Conservation (phyloP, 2,329 filamentous ascomycete species). For the Lachnellula occidentalis region DNA sequence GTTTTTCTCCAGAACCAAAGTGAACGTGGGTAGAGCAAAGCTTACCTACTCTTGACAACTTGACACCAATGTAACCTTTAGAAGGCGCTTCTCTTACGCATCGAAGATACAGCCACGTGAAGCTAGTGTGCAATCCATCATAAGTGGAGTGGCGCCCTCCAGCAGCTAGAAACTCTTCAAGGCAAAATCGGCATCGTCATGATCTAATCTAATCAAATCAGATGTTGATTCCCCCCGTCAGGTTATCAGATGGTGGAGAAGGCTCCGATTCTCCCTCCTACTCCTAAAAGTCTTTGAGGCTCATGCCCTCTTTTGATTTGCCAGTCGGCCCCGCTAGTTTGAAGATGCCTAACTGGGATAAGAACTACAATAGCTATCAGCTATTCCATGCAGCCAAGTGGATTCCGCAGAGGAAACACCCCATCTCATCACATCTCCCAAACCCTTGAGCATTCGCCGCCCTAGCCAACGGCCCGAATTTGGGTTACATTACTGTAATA, state of each 20-base stretch:
- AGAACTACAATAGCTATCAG: not conserved
- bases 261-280: not conserved
- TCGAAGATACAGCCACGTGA: no score
- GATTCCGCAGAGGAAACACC: not conserved
- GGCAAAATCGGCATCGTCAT: no score
- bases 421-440: not conserved
- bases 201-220: slow-evolving; percentile 4
- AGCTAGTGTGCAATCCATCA: not conserved
- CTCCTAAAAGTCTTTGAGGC: no score
- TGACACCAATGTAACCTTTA: no score
- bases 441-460: not conserved
- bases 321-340: not conserved
- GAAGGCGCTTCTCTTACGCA: not conserved
- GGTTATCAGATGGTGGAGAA: not conserved
- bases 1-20: not conserved
- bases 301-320: no score
- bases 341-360: not conserved
- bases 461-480: not conserved
- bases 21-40: no score
- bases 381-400: slow-evolving; percentile 1
- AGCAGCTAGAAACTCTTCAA: no score
- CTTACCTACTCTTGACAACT: no score
- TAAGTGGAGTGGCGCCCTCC: not conserved
- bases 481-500: not conserved
- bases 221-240: not conserved